A percentile compares a stretch with the other conserved stretches of the same genome.
Conservation (phyloP, 805 yeast species). For the Kodamaea sagamina region DNA sequence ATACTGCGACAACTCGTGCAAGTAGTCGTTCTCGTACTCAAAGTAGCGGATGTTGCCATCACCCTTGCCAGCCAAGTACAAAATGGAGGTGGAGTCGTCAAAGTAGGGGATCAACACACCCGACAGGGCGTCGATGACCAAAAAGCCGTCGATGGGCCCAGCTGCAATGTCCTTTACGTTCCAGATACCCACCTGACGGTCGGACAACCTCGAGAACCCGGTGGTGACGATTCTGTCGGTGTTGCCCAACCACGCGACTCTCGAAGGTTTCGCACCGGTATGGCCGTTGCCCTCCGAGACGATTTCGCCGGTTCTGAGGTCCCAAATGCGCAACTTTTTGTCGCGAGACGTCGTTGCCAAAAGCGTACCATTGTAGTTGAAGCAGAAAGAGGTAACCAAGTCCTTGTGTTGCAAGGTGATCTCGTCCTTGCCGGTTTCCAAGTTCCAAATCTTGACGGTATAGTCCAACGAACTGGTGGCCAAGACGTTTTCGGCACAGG, state of each 20-base stretch:
- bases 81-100: slow-evolving; percentile 76
- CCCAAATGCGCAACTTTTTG: slow-evolving; percentile 89
- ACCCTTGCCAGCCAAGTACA: slow-evolving; percentile 95
- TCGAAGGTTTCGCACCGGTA: slow-evolving; percentile 85
- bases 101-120: slow-evolving; percentile 92
- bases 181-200: slow-evolving; percentile 96
- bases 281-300: slow-evolving; percentile 88
- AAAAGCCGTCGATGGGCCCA: slow-evolving; percentile 90
- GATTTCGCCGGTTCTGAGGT: slow-evolving; percentile 71
- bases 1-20: slow-evolving; percentile 84
- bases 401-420: slow-evolving; percentile 84
- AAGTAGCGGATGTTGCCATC: slow-evolving; percentile 96
- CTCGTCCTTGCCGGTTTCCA: slow-evolving; percentile 69
- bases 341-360: slow-evolving; percentile 91
- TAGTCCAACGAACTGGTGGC: slow-evolving; percentile 92
- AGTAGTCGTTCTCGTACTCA: slow-evolving; percentile 83
- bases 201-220: slow-evolving; percentile 89
- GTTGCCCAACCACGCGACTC: slow-evolving; percentile 90
- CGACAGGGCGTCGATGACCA: slow-evolving; percentile 83
- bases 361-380: slow-evolving; percentile 84
- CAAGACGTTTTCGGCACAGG: slow-evolving; percentile 80
- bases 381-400: slow-evolving; percentile 88
- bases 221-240: slow-evolving; percentile 85
- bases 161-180: slow-evolving; percentile 67
- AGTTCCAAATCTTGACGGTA: slow-evolving; percentile 88